Base-by-base conservation (phyloP, 305 asterid species). In the Fraxinus xanthoxyloides region DNA sequence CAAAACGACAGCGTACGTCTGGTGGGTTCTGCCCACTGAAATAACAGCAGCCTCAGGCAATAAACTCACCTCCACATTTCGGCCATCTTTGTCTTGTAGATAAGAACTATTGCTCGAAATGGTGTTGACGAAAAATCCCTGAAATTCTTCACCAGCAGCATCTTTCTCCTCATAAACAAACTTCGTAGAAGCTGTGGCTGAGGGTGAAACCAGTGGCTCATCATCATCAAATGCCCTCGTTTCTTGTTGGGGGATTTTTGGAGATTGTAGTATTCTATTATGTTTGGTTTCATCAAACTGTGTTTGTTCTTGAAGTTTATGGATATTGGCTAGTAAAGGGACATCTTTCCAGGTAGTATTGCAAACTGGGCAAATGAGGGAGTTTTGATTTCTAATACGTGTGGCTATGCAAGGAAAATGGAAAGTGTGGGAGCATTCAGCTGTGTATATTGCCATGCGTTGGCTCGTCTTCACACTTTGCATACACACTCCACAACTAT, bases 391-490 rank as follows among this genome's bases (percentile, higher is more conserved):
- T 19, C 82, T 83, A 7, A 89, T 90, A 77, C 92, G 94, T 0
- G 95, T 85, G 54, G 93, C 90, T 26, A 95, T 89, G 81, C 99
- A 95, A 80, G 97, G 95, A 82, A 92, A 95, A 76, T 95, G 99
- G 28, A 95, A 95, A 72, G 90, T 69, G 82, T 95, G 99, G 4
- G 94, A 90, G 85, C 98, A 95, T 84, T 92, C 98, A 31, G 97
- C 98, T 26, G 98, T 95, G 87, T 92, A 94, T 65, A 94, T 93
- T 12, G 99, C 99, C 92, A 80, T 89, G 80, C 95, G 91, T 82
- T 93, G 97, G 4, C 94, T 92, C 1, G 90, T 79, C 82, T 93
- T 95, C 86, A 92, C 92, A 76, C 92, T 90, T 82, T 89, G 95
- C 92, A 77, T 82, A 91, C 99, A 95, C 43, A 94, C 93, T 74